Percentiles rank a stretch among this genome's conserved stretches.
Conservation (phyloP, 306 rosid species). For the Lathyrus sativus region DNA sequence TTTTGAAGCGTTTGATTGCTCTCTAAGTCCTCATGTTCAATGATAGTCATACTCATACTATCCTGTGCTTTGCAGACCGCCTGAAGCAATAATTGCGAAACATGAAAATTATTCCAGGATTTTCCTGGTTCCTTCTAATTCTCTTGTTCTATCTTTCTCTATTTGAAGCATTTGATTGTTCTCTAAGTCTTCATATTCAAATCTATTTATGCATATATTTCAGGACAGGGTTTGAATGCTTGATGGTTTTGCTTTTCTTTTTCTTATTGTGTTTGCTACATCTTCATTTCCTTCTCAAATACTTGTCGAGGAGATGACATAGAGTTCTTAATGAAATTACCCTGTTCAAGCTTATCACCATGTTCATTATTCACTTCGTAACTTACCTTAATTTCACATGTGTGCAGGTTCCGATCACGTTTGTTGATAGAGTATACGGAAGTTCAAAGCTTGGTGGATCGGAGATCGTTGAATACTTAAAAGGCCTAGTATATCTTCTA, state of each 20-base stretch:
- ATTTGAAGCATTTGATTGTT: too few species aligned
- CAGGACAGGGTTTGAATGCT: neutral
- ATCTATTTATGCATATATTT: constrained; percentile 1
- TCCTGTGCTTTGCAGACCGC: neutral
- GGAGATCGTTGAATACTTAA: constrained; percentile 91
- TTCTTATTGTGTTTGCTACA: neutral
- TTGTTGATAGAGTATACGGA: constrained; percentile 92
- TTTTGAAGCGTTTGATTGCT: too few species aligned
- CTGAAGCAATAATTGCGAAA: neutral
- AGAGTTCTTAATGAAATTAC: constrained; percentile 15
- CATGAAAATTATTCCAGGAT: too few species aligned
- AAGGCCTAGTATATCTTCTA: constrained; percentile 79
- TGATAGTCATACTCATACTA: neutral
- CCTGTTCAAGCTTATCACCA: constrained; percentile 13
- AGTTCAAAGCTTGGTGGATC: constrained; percentile 98
- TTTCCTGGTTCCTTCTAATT: too few species aligned
- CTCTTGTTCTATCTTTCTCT: too few species aligned
- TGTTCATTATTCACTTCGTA: constrained; percentile 31
- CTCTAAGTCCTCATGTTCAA: neutral
- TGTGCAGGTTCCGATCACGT: constrained; percentile 86
- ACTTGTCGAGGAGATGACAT: constrained; percentile 1
- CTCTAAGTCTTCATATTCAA: neutral
- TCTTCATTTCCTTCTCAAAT: constrained; percentile 17
- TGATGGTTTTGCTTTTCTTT: neutral
- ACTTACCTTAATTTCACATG: constrained; percentile 36